phyloP scores from a whole-genome alignment of 495 filamentous ascomycete species.

The Neurospora sp. region DNA sequence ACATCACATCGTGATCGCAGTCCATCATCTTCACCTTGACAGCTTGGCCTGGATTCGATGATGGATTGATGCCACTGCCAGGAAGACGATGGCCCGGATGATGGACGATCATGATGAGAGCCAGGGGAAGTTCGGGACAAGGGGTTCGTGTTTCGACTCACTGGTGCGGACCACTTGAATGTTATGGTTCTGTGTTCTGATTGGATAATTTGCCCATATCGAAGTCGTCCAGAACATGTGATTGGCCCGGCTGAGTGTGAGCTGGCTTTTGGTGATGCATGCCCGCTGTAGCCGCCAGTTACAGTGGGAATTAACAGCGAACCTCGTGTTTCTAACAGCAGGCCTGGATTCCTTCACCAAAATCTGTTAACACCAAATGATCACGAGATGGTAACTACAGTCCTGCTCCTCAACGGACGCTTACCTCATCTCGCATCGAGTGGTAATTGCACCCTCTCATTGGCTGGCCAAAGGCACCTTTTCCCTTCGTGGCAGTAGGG shows the following conservation, averaged over 20 bases:
- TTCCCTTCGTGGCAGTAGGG: not conserved
- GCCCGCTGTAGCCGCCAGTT: not conserved
- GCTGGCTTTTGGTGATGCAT: constrained; percentile 12
- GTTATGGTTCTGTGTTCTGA: constrained; percentile 4
- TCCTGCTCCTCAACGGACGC: not conserved
- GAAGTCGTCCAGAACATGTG: constrained; percentile 16
- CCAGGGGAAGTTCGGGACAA: not conserved
- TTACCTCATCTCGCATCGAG: constrained; percentile 17
- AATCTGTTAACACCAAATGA: not conserved
- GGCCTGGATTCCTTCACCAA: fast-evolving
- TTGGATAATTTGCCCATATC: constrained; percentile 13
- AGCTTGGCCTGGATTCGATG: not conserved
- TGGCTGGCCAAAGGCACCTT: constrained; percentile 4
- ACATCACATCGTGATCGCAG: not conserved
- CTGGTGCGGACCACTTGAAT: constrained; percentile 11
- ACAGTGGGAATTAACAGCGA: not conserved
- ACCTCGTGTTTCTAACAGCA: not conserved
- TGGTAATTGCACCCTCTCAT: constrained; percentile 4
- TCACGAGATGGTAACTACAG: not conserved
- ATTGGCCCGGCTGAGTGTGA: constrained; percentile 12
- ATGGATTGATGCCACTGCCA: not conserved
- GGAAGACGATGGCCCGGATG: not conserved
- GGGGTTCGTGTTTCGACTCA: constrained; percentile 10
- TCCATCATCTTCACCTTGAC: not conserved
- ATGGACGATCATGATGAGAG: not conserved